These are phyloP conservation scores for Mucor mucedo DNA, from an alignment of 371 early-diverging fungal species.

Conservation along the genomic window DNA sequence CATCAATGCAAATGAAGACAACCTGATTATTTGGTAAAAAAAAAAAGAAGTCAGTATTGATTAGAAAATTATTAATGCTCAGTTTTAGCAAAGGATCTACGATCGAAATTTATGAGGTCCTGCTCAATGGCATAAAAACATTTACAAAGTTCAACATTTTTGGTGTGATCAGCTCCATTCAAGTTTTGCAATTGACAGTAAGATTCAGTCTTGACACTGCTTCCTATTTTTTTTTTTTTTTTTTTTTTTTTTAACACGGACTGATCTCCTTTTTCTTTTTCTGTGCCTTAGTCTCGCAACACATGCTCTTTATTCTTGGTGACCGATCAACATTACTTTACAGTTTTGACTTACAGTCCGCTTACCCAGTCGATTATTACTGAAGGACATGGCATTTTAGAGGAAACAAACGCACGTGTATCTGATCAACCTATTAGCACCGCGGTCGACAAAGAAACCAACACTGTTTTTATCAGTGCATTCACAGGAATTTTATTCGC, in stretches of 20 bases:
- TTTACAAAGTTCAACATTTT: conserved; percentile 63
- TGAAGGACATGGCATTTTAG: conserved; percentile 18
- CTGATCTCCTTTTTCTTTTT: not conserved
- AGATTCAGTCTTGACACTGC: conserved; percentile 2
- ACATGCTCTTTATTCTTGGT: conserved; percentile 29
- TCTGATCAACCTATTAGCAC: conserved; percentile 11
- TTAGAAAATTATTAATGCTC: not conserved
- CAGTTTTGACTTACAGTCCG: conserved; percentile 11
- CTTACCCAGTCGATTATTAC: not conserved
- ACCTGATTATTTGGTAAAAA: conserved; percentile 67
- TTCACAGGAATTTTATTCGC: conserved; percentile 21
- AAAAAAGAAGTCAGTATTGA: no score
- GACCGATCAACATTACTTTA: conserved; percentile 18
- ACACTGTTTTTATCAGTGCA: conserved; percentile 18
- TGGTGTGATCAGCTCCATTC: conserved; percentile 63
- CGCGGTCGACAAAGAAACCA: conserved; percentile 4
- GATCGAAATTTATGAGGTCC: conserved; percentile 60
- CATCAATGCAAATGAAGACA: conserved; percentile 56
- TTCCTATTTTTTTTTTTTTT: not conserved
- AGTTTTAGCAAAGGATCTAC: conserved; percentile 64
- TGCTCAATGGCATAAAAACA: conserved; percentile 49
- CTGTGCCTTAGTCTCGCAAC: conserved; percentile 13
- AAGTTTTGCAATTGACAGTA: conserved; percentile 55
- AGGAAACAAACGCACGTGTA: not conserved
- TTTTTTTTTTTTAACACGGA: not conserved